These are phyloP conservation scores for Wickerhamomyces rabaulensis DNA, from an alignment of 805 yeast genomes.

Conservation along the genomic window DNA sequence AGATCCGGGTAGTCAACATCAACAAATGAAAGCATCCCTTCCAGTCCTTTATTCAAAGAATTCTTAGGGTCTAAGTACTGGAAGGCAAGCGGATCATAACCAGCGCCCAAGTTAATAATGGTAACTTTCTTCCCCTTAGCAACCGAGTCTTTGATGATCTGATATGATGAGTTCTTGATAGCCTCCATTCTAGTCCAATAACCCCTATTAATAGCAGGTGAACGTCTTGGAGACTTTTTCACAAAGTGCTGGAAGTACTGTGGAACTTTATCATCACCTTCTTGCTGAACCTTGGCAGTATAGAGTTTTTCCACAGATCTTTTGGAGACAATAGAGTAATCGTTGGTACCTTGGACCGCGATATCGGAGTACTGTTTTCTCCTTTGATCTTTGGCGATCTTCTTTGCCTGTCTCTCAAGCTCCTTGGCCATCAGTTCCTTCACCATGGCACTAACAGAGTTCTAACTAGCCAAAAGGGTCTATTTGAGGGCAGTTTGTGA, in stretches of 20 bases:
- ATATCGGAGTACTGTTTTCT: slow-evolving; percentile 50
- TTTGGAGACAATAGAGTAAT: slow-evolving; percentile 77
- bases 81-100: slow-evolving; percentile 62
- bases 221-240: slow-evolving; percentile 56
- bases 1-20: slow-evolving; percentile 78
- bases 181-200: slow-evolving; percentile 79
- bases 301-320: slow-evolving; percentile 72
- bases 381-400: slow-evolving; percentile 38
- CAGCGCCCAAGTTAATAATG: slow-evolving; percentile 74
- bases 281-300: slow-evolving; percentile 19
- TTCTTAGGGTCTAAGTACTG: slow-evolving; percentile 36
- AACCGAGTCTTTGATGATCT: slow-evolving; percentile 34
- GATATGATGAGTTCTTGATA: slow-evolving; percentile 45
- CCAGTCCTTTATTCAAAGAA: slow-evolving; percentile 22
- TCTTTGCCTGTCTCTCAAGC: slow-evolving; percentile 14
- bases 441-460: background rate
- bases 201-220: slow-evolving; percentile 79
- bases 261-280: slow-evolving; percentile 19
- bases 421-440: slow-evolving; percentile 2
- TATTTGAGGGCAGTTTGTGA: background rate
- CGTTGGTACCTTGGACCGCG: slow-evolving; percentile 80
- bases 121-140: slow-evolving; percentile 25
- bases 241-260: slow-evolving; percentile 66
- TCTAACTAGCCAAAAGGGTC: background rate
- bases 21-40: slow-evolving; percentile 41